phyloP scores from a whole-genome alignment of 164 flowering plant genomes.

The Sedum album region DNA sequence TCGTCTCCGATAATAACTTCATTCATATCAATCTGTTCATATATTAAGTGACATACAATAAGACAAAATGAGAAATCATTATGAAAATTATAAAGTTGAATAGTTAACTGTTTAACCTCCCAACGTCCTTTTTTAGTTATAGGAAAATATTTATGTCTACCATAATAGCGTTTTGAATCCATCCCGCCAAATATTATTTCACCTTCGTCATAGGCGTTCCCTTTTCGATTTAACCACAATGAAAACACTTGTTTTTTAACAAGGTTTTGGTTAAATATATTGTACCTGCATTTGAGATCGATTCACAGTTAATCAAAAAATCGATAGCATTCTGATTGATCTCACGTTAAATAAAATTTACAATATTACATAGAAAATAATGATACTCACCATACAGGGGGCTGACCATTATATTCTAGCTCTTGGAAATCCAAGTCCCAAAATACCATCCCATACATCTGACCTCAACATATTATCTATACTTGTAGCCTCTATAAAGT shows the following conservation, averaged over 20 bases:
- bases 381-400: constrained; percentile 34
- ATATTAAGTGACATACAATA: background rate
- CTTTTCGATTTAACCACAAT: constrained; percentile 43
- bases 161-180: constrained; percentile 36
- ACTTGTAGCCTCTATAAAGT: constrained; percentile 41
- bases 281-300: constrained; percentile 23
- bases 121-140: constrained; percentile 44
- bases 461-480: constrained; percentile 32
- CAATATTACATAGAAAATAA: background rate
- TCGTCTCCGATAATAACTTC: constrained; percentile 37
- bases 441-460: constrained; percentile 38
- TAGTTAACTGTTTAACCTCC: constrained; percentile 26
- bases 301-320: no score
- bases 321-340: no score
- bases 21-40: constrained; percentile 37
- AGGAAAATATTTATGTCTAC: constrained; percentile 40
- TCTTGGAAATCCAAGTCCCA: constrained; percentile 47
- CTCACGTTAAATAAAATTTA: no score
- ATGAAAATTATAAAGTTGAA: background rate
- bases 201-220: constrained; percentile 33
- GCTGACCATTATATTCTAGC: constrained; percentile 33
- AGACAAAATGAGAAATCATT: background rate
- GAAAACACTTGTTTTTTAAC: constrained; percentile 40
- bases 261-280: constrained; percentile 40
- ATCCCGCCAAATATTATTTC: no score